These are phyloP conservation scores for Candida sonorensis DNA, from an alignment of 805 yeast species.

Conservation along the genomic window DNA sequence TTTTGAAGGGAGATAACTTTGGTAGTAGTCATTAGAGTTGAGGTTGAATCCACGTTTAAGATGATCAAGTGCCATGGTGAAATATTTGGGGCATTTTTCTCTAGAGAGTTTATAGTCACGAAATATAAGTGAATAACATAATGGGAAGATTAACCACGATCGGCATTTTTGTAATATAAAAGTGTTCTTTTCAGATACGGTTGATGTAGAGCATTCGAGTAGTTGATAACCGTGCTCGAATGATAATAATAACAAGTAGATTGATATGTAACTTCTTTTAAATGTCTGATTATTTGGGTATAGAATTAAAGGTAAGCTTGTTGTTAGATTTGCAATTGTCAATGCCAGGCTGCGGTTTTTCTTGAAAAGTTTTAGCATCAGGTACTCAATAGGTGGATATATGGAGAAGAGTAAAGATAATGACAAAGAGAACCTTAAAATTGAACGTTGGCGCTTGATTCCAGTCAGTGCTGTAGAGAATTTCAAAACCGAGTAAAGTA, in stretches of 20 bases:
- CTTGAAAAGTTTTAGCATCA: too few relatives aligned
- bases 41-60: not conserved
- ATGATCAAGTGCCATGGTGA: constrained; percentile 7
- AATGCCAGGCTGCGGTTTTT: too few relatives aligned
- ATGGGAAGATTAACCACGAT: constrained; percentile 18
- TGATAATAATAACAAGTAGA: constrained; percentile 8
- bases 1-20: constrained; percentile 7
- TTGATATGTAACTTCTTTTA: constrained; percentile 13
- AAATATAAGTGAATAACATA: constrained; percentile 14
- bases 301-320: constrained; percentile 6
- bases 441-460: too few relatives aligned
- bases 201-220: constrained; percentile 8
- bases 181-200: constrained; percentile 4
- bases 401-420: constrained; percentile 9
- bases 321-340: constrained; percentile 11
- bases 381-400: constrained; percentile 6
- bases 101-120: constrained; percentile 5
- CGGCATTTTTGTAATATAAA: constrained; percentile 3
- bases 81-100: constrained; percentile 13
- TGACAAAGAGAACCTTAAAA: constrained; percentile 6
- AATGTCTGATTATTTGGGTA: constrained; percentile 11
- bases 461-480: too few relatives aligned
- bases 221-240: constrained; percentile 15
- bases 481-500: constrained; percentile 1
- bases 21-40: not conserved